These are phyloP conservation scores for Metschnikowia shivogae DNA, from an alignment of 805 yeast species.

Conservation along the genomic window DNA sequence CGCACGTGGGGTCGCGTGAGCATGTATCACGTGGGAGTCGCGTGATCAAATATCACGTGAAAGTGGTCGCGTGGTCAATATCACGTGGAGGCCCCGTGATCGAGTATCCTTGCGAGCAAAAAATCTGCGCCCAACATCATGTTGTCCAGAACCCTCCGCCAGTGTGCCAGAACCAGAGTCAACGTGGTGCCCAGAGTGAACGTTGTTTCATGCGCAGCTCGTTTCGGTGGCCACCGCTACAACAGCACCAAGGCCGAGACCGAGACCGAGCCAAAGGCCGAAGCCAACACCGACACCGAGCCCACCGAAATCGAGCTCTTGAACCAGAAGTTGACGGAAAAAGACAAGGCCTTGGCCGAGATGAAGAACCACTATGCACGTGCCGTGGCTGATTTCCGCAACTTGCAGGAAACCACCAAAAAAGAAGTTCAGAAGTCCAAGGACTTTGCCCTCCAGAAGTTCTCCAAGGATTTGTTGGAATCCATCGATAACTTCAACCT, in stretches of 20 bases:
- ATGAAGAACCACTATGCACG: slow-evolving; percentile 79
- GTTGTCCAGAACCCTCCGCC: slow-evolving; percentile 4
- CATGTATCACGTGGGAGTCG: not conserved
- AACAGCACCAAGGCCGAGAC: slow-evolving; percentile 7
- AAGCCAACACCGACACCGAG: slow-evolving; percentile 18
- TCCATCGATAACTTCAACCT: slow-evolving; percentile 87
- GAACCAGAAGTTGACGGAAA: slow-evolving; percentile 51
- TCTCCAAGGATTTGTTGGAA: slow-evolving; percentile 84
- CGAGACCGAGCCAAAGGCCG: slow-evolving; percentile 11
- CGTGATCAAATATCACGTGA: not conserved
- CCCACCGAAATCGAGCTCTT: slow-evolving; percentile 28
- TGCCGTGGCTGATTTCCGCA: slow-evolving; percentile 88
- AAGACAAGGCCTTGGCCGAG: slow-evolving; percentile 72
- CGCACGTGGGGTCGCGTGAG: not conserved
- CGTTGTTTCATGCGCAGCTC: not conserved
- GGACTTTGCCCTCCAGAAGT: slow-evolving; percentile 88
- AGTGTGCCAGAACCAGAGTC: slow-evolving; percentile 1
- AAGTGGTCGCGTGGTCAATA: too few relatives aligned
- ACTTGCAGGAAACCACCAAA: slow-evolving; percentile 85
- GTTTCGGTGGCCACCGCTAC: slow-evolving; percentile 3
- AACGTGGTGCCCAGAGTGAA: not conserved
- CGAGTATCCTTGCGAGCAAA: slow-evolving; percentile 2
- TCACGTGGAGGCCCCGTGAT: too few relatives aligned
- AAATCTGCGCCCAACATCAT: slow-evolving; percentile 1
- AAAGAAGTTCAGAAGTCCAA: slow-evolving; percentile 81